These are phyloP conservation scores for Narthecium ossifragum DNA, from an alignment of 106 monocot species.

Conservation along the genomic window DNA sequence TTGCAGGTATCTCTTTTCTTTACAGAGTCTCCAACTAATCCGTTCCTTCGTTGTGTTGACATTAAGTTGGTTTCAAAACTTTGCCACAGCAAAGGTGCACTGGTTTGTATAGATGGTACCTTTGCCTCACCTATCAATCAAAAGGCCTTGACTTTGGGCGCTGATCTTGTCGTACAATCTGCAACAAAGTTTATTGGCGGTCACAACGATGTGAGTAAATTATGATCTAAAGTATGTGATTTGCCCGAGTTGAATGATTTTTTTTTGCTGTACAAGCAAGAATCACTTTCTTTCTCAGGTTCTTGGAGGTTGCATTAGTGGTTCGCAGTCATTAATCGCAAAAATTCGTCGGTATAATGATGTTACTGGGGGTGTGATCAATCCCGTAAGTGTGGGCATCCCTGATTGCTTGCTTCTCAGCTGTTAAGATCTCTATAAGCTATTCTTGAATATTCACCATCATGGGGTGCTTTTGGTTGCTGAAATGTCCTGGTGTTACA, in stretches of 20 bases:
- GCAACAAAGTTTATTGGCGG: conserved; percentile 93
- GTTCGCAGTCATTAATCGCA: conserved; percentile 63
- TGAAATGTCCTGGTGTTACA: too few species aligned
- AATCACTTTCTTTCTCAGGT: conserved; percentile 31
- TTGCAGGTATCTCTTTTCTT: conserved; percentile 92
- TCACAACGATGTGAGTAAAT: conserved; percentile 88
- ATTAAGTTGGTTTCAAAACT: conserved; percentile 76
- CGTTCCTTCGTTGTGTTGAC: conserved; percentile 90
- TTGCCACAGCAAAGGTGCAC: conserved; percentile 81
- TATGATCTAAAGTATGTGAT: neutral
- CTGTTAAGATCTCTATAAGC: too few species aligned
- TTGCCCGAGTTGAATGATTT: neutral
- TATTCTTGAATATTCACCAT: too few species aligned
- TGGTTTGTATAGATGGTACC: conserved; percentile 94
- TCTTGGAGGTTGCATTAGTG: conserved; percentile 93
- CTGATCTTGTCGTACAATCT: conserved; percentile 92
- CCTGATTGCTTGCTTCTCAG: too few species aligned
- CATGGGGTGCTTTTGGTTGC: too few species aligned
- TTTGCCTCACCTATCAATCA: conserved; percentile 97
- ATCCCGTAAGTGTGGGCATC: conserved; percentile 88
- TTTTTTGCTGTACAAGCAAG: neutral
- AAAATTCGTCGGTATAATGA: conserved; percentile 78
- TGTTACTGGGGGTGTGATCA: conserved; percentile 84
- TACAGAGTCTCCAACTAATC: conserved; percentile 96
- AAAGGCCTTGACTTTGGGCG: conserved; percentile 84